Evolutionary conservation across 116 monocot genomes (phyloP), one percentile per base, ranked within the genome.

Genomic region (Phalaenopsis hybrid): DNA sequence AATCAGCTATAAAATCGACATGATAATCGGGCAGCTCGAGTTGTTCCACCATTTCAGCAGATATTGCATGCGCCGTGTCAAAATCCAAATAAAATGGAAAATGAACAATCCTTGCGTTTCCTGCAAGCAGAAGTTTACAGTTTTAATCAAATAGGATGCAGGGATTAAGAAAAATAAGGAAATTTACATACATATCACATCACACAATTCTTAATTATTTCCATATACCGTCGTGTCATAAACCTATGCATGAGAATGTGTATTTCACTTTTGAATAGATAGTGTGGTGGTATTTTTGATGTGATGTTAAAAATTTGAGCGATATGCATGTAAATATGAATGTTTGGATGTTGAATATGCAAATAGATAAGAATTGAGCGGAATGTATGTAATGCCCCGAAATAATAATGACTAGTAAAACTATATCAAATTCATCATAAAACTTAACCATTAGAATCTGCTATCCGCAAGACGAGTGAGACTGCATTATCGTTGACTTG

Each of bases 1-100:
- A 92, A 67, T 90, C 82, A 59, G 92, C 86, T 55, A 92, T 88
- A 76, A 92, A 92, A 18, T 69, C 65, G 25, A 90, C 92, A 81
- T 92, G 90, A 82, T 84, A 78, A 63, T 90, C 80, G 28, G 89
- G 57, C 34, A 90, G 68, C 0, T 90, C 85, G 20, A 90, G 65
- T 15, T 88, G 83, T 48, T 88, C 90, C 18, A 86, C 88, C 92
- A 92, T 90, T 86, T 92, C 92, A 37, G 74, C 16, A 73, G 88
- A 88, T 67, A 92, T 83, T 23, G 89, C 79, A 16, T 87, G 74
- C 57, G 90, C 84, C 3, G 92, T 92, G 80, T 92, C 92, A 74
- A 86, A 81, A 68, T 87, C 84, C 78, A 90, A 76, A 79, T 83
- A 88, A 79, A 92, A 92, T 18, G 75, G 43, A 81, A 92, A 92